Evolutionary conservation across 2,329 filamentous ascomycete genomes (phyloP), one percentile per base, ranked within the genome.

Genomic region (Didymella pomorum): DNA sequence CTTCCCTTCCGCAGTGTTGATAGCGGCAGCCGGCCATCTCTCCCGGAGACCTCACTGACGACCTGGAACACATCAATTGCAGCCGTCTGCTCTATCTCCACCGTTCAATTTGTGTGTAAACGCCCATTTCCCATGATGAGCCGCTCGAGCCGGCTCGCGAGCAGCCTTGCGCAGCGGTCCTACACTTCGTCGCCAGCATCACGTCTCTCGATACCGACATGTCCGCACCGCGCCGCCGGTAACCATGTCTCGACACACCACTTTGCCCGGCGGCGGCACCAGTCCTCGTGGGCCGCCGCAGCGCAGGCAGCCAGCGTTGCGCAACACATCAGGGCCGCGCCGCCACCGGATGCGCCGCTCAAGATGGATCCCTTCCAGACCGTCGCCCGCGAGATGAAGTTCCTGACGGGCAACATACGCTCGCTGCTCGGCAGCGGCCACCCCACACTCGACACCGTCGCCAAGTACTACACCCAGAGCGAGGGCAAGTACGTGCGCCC

Each of bases 401-500:
- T 93, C 70, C 81, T 98, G 72, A 97, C 91, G 11, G 93, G 93
- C 53, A 97, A 98, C 71, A 96, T 98, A 78, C 86, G 92, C 61
- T 91, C 96, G 74, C 83, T 98, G n/a, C 82, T 98, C 16, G 94
- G 94, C 6, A 97, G 93, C 0, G 94, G 94, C 6, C 94, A 99
- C 74, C 95, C 95, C 0, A 93, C 93, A 44, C 85, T 99, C 60
- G 95, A 98, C 74, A 93, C 92, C 41, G 94, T 93, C 26, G 93
- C 95, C 51, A 99, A 99, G 79, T 99, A 99, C 83, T 99, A 99
- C 78, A 97, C 95, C 21, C 91, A 94, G 71, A 91, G 91, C 59
- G 93, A 98, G 82, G 95, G 95, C 63, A 99, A 99, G 81, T 95
- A 98, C 79, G 89, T 99, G 68, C 89, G 95, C 66, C 95, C 95